phyloP scores from a whole-genome alignment of 352 stramenopile genomes.

The Pythium brachiatum region DNA sequence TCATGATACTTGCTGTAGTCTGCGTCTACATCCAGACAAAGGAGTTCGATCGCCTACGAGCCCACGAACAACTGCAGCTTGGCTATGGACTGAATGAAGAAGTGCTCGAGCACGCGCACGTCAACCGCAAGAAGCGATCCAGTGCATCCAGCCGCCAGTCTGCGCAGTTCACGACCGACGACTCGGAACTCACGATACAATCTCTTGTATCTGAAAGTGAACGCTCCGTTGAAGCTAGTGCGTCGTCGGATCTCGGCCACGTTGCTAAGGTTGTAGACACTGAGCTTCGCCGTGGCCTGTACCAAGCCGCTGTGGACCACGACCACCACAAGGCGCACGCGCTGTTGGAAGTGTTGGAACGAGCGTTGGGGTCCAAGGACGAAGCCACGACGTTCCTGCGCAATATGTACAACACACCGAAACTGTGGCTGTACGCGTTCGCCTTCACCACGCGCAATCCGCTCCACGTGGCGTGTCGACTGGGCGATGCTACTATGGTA shows the following conservation, averaged over 20 bases:
- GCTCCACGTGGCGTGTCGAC: constrained; percentile 64
- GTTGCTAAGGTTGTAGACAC: constrained; percentile 28
- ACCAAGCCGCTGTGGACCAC: constrained; percentile 43
- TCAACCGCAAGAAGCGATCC: constrained; percentile 3
- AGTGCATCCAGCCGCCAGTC: constrained; percentile 9
- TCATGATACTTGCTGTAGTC: constrained; percentile 15
- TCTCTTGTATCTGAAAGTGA: neutral
- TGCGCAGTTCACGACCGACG: neutral
- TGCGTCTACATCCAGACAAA: constrained; percentile 59
- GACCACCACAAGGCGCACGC: constrained; percentile 41
- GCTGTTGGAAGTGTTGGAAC: constrained; percentile 48
- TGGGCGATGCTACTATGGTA: constrained; percentile 56
- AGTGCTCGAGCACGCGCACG: constrained; percentile 1
- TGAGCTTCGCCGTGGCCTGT: constrained; percentile 47
- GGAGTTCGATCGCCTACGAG: constrained; percentile 61
- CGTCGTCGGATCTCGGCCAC: constrained; percentile 15
- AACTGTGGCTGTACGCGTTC: constrained; percentile 58
- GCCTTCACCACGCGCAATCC: constrained; percentile 70
- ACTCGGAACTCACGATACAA: neutral
- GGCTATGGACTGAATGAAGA: constrained; percentile 46
- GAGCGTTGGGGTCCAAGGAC: constrained; percentile 56
- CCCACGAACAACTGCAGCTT: constrained; percentile 63
- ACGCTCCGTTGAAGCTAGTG: neutral
- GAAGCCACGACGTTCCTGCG: constrained; percentile 60
- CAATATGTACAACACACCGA: constrained; percentile 72